Evolutionary conservation across 148 eudicot species (phyloP).

Genomic region (Nyssa sinensis): DNA sequence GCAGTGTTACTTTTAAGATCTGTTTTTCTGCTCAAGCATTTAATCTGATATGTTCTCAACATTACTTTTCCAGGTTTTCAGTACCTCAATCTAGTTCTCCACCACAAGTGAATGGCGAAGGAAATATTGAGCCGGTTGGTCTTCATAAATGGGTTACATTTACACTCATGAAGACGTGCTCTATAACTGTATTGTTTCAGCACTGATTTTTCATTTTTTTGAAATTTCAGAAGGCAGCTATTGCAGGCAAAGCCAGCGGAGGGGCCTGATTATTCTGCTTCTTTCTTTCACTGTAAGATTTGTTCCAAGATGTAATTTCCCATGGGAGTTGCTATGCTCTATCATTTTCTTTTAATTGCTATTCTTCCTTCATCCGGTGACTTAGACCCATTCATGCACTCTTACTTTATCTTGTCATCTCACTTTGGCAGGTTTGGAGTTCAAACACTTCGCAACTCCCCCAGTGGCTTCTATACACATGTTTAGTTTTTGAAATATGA

Average conservation of each 20-base stretch:
- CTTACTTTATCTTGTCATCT: not conserved
- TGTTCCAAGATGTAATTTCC: slow-evolving; percentile 4
- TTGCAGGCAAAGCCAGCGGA: slow-evolving; percentile 41
- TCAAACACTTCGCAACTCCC: slow-evolving; percentile 12
- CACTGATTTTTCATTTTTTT: slow-evolving; percentile 4
- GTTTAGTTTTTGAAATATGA: slow-evolving; percentile 4
- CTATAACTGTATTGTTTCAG: not conserved
- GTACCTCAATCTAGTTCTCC: slow-evolving; percentile 33
- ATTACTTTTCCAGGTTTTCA: slow-evolving; percentile 53
- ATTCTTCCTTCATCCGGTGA: not conserved
- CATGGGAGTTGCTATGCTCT: not conserved
- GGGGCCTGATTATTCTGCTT: slow-evolving; percentile 35
- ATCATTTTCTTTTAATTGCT: not conserved
- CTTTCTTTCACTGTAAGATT: slow-evolving; percentile 18
- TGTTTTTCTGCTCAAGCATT: not conserved
- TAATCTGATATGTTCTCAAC: slow-evolving; percentile 7
- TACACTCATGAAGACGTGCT: not conserved
- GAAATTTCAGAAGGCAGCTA: slow-evolving; percentile 37
- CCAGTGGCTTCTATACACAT: slow-evolving; percentile 3
- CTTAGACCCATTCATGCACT: not conserved
- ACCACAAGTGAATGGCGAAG: slow-evolving; percentile 40
- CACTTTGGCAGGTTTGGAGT: slow-evolving; percentile 22
- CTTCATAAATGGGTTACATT: not conserved
- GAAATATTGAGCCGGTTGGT: slow-evolving; percentile 44
- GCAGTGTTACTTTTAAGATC: not conserved